phyloP scores from a whole-genome alignment of 2,329 filamentous ascomycete species.

The Thielaviopsis cerberus region DNA sequence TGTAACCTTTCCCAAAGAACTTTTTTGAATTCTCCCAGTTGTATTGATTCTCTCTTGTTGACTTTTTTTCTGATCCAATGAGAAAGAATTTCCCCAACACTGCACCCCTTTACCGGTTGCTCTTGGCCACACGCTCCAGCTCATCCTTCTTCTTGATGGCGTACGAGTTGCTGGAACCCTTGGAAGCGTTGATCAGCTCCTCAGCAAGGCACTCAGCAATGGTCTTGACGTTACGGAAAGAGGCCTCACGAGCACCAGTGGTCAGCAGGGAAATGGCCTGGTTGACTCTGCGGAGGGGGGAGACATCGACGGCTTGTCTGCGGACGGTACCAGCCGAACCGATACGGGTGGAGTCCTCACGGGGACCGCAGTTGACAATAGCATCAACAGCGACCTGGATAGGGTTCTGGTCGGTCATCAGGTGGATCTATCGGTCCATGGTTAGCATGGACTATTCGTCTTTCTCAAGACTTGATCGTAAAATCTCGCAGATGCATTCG shows the following conservation, averaged over 20 bases:
- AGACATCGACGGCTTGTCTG: slow-evolving; percentile 99
- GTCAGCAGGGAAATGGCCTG: slow-evolving; percentile 98
- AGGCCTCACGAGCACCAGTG: slow-evolving; percentile 93
- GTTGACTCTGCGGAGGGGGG: slow-evolving; percentile 97
- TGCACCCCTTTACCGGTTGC: slow-evolving; percentile 74
- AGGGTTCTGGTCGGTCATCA: slow-evolving; percentile 99
- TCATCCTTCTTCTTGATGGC: slow-evolving; percentile 99
- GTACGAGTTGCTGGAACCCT: slow-evolving; percentile 99
- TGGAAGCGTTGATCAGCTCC: slow-evolving; percentile 99
- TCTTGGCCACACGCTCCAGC: slow-evolving; percentile 99
- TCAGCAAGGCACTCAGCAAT: slow-evolving; percentile 98
- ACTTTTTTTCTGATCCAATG: slow-evolving; percentile 17
- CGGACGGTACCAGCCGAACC: slow-evolving; percentile 98
- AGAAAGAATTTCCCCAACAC: slow-evolving; percentile 18
- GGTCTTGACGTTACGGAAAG: slow-evolving; percentile 99
- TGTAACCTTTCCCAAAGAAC: slow-evolving; percentile 19
- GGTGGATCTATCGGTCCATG: slow-evolving; percentile 58
- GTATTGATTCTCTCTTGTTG: slow-evolving; percentile 13
- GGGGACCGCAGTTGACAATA: slow-evolving; percentile 99
- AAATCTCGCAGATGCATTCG: background rate
- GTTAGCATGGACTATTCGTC: slow-evolving; percentile 16
- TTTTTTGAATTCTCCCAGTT: slow-evolving; percentile 13
- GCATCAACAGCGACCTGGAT: slow-evolving; percentile 98
- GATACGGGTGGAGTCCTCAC: slow-evolving; percentile 99
- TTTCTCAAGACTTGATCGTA: background rate